Percentiles rank a stretch among this genome's conserved stretches.
Evolutionary conservation across 257 asterid species (phyloP).

Genomic region (Ocimum tenuiflorum): DNA sequence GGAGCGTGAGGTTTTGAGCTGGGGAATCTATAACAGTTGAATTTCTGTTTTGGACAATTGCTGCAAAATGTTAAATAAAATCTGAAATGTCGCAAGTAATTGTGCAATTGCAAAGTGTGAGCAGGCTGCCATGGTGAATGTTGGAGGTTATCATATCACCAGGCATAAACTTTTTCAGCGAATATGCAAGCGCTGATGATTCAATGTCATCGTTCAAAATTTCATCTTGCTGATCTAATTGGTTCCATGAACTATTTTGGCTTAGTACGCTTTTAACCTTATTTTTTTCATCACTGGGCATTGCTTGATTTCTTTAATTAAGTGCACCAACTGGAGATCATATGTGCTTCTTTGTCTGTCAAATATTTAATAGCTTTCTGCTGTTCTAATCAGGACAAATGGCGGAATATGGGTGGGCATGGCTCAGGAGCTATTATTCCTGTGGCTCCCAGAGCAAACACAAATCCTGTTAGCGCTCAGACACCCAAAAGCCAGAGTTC

Average conservation of each 20-base stretch:
- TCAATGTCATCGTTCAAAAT: neutral
- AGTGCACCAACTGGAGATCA: neutral
- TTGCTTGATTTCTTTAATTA: neutral
- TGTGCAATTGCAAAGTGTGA: neutral
- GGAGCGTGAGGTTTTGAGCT: no score
- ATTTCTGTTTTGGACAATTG: neutral
- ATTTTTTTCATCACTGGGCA: no score
- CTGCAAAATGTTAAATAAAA: neutral
- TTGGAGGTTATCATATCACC: no score
- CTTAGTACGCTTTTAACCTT: no score
- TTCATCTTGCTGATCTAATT: neutral
- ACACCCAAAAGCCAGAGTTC: slow-evolving; percentile 13
- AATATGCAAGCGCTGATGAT: neutral
- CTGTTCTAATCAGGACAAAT: slow-evolving; percentile 52
- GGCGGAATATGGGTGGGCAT: slow-evolving; percentile 47
- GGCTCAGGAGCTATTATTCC: slow-evolving; percentile 26
- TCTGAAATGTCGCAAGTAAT: neutral
- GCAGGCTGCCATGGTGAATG: neutral
- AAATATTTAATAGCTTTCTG: slow-evolving; percentile 16
- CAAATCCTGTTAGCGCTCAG: slow-evolving; percentile 15
- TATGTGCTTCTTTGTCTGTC: neutral
- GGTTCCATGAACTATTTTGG: neutral
- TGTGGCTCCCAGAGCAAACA: slow-evolving; percentile 18
- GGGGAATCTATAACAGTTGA: no score
- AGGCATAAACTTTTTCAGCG: no score